Evolutionary conservation across 176 grass and related monocot genomes (phyloP), one percentile per base, ranked within the genome.

Genomic region (Carex myosuroides): DNA sequence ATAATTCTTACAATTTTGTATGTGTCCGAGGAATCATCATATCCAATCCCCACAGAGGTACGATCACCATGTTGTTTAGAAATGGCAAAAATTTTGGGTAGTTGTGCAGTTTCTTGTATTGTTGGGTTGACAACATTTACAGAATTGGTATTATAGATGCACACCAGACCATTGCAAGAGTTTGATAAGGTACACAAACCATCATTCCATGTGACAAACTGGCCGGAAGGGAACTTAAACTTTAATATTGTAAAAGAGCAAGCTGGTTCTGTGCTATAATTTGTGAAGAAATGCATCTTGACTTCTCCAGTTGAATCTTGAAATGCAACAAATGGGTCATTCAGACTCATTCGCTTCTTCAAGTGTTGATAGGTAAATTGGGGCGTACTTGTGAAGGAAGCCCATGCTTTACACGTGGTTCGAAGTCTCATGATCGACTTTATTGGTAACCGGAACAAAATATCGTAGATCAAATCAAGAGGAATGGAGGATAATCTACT

Each of bases 1-100:
- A 21, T 1, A 17, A 61, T 61, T 61, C 59, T 61, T 61, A 76
- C 48, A 76, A 76, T 76, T 30, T 76, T 76, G 48, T 76, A 76
- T 17, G 48, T 54, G 16, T 55, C 46, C 1, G 20, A 76, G 13
- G 1, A 76, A 30, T 55, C 48, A 16, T 76, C 72, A 16, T 76
- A 76, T 76, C 48, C 72, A 14, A 76, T 12, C 0, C 72, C 72
- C 0, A 76, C 8, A 16, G 72, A 0, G 3, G 4, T 0, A 2
- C 20, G 0, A 6, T 6, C 10, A 14, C 21, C 18, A 12, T 30
- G 16, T 20, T 46, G 42, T 61, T 61, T 2, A 0, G 1, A 17
- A 76, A 16, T 46, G 12, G 13, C 16, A 0, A 13, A 32, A 76
- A 5, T 76, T 76, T 30, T 30, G 0, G 72, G 48, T 17, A 76